phyloP scores from a whole-genome alignment of 768 basidiomycete species.

The Exsudoporus frostii region DNA sequence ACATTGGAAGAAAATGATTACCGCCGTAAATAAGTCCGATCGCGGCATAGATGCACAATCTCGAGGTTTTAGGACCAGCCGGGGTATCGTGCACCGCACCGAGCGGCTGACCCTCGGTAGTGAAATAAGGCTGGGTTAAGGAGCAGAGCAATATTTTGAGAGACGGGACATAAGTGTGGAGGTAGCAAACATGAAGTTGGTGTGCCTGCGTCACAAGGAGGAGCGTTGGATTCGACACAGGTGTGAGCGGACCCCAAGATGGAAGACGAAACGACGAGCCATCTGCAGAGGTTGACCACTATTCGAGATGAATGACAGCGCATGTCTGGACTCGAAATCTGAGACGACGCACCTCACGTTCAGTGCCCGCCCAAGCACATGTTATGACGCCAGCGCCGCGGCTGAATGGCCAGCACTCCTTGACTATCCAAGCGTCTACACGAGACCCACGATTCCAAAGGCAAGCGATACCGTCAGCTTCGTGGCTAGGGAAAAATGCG shows the following conservation, averaged over 20 bases:
- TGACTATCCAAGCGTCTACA: slow-evolving; percentile 59
- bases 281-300: slow-evolving; percentile 53
- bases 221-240: slow-evolving; percentile 52
- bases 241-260: slow-evolving; percentile 53
- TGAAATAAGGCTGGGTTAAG: slow-evolving; percentile 40
- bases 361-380: slow-evolving; percentile 56
- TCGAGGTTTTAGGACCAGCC: slow-evolving; percentile 37
- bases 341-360: slow-evolving; percentile 51
- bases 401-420: slow-evolving; percentile 53
- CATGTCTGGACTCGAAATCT: not conserved
- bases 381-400: slow-evolving; percentile 56
- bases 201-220: slow-evolving; percentile 65
- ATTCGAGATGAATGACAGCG: slow-evolving; percentile 1
- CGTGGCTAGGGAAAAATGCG: slow-evolving; percentile 66
- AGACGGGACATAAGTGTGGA: slow-evolving; percentile 42
- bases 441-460: slow-evolving; percentile 60
- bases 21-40: slow-evolving; percentile 63
- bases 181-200: slow-evolving; percentile 51
- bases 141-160: slow-evolving; percentile 50
- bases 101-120: slow-evolving; percentile 33
- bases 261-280: slow-evolving; percentile 56
- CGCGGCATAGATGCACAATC: slow-evolving; percentile 53
- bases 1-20: slow-evolving; percentile 14
- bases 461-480: slow-evolving; percentile 57
- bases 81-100: slow-evolving; percentile 30